Conservation (phyloP, 2,329 filamentous ascomycete genomes). For the Pleoardoris graminearum region DNA sequence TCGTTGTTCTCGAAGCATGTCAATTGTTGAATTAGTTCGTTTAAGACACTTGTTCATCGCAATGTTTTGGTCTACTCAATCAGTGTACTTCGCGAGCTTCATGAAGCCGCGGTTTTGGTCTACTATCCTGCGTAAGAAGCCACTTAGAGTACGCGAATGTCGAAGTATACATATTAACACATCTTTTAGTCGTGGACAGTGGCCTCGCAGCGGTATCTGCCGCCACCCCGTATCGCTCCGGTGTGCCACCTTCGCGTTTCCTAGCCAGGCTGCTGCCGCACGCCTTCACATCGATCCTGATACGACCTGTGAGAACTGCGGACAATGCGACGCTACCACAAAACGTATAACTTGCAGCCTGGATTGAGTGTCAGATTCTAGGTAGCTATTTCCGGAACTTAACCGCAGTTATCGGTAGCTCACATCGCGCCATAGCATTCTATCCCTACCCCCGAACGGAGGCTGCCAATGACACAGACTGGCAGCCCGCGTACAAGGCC, state of each 20-base stretch:
- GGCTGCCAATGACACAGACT: constrained; percentile 7
- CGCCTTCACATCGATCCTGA: constrained; percentile 8
- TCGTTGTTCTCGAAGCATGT: too few species aligned
- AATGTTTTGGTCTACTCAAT: too few species aligned
- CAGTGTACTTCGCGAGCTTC: too few species aligned
- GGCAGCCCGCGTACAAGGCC: neutral
- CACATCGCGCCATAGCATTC: constrained; percentile 1
- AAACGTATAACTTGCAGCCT: constrained; percentile 7
- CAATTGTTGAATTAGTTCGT: too few species aligned
- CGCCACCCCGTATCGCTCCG: constrained; percentile 3
- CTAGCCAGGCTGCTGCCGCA: constrained; percentile 1
- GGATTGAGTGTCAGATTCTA: constrained; percentile 9
- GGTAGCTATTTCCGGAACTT: neutral
- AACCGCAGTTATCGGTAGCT: neutral
- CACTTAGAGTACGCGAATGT: too few species aligned
- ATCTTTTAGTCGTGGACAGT: constrained; percentile 2
- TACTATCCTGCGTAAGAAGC: too few species aligned
- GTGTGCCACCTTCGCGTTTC: constrained; percentile 3
- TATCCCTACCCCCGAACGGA: constrained; percentile 9
- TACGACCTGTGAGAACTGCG: neutral
- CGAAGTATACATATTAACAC: too few species aligned
- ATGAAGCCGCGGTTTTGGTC: too few species aligned
- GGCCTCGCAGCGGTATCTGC: constrained; percentile 1
- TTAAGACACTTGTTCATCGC: too few species aligned
- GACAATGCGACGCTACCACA: neutral